Base-by-base conservation (phyloP, 2,329 filamentous ascomycete species). In the Ustulina deusta region DNA sequence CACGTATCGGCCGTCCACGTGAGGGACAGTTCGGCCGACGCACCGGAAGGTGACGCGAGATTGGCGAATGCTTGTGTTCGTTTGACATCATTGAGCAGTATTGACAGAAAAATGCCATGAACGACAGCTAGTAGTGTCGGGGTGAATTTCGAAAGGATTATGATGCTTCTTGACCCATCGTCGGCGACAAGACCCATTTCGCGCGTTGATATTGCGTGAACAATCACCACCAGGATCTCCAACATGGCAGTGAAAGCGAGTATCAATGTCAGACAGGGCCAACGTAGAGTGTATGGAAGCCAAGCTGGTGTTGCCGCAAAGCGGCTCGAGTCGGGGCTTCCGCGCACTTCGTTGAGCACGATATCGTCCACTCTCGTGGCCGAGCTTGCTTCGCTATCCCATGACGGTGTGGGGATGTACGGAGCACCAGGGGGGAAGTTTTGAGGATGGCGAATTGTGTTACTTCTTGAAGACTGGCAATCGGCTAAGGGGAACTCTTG, bases 261-360 rank as follows among this genome's bases (percentile, higher is more conserved):
- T 11, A 69, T 62, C 4, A 17, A 10, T 2, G 60, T 51, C 44
- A 70, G 54, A 34, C 25, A 66, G 6, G 38, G 62, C 69, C 67
- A 68, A 38, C 69, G 68, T 25, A 71, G 52, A n/a, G 65, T 57
- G 29, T 70, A 66, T 36, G 69, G 69, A 40, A 71, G 69, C 69
- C 68, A 71, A 44, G 34, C 7, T 7, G 49, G 49, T 42, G 20
- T 62, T 54, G 48, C n/a, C 40, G 11, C 36, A 44, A 10, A 13
- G 42, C 10, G 4, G 29, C 20, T 20, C 32, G 57, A 51, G 22
- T 51, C 13, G 11, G 44, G 7, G 20, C 32, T 38, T 20, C n/a
- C 57, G 20, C 10, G 42, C 22, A 6, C 36, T 20, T 40, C 15
- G 44, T 51, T 10, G 20, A 38, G 20, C 20, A 20, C 20, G 25